Conservation (phyloP, 2,329 filamentous ascomycete genomes). For the Diplodia corticola region DNA sequence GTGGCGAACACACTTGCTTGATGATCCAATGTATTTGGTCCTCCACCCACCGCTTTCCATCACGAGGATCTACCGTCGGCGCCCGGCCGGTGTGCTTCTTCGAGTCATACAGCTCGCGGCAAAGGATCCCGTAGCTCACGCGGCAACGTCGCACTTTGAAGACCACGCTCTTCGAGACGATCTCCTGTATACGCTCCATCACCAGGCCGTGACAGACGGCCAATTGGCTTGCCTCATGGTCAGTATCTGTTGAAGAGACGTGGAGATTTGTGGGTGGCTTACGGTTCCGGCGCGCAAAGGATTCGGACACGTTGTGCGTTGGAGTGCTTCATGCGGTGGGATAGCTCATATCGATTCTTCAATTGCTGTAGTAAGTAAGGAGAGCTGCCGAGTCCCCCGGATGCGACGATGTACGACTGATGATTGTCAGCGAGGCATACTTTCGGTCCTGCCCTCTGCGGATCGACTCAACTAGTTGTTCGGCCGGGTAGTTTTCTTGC, state of each 20-base stretch:
- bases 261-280: neutral
- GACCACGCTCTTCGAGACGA: constrained; percentile 40
- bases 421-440: too few species aligned
- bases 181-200: constrained; percentile 47
- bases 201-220: constrained; percentile 52
- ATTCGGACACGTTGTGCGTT: constrained; percentile 24
- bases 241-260: too few species aligned
- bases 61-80: too few species aligned
- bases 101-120: constrained; percentile 24
- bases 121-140: constrained; percentile 26
- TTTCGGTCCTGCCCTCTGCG: too few species aligned
- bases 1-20: too few species aligned
- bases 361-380: constrained; percentile 33
- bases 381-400: constrained; percentile 38
- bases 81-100: too few species aligned
- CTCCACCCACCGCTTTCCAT: too few species aligned
- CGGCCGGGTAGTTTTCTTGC: too few species aligned
- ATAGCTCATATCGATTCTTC: constrained; percentile 28
- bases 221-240: constrained; percentile 37
- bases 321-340: too few species aligned
- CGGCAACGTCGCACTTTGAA: constrained; percentile 30
- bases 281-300: constrained; percentile 40
- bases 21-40: too few species aligned
- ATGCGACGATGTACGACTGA: constrained; percentile 34
- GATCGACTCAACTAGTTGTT: constrained; percentile 22